phyloP scores from a whole-genome alignment of 2,329 filamentous ascomycete species.

The Fusarium albosuccineum region DNA sequence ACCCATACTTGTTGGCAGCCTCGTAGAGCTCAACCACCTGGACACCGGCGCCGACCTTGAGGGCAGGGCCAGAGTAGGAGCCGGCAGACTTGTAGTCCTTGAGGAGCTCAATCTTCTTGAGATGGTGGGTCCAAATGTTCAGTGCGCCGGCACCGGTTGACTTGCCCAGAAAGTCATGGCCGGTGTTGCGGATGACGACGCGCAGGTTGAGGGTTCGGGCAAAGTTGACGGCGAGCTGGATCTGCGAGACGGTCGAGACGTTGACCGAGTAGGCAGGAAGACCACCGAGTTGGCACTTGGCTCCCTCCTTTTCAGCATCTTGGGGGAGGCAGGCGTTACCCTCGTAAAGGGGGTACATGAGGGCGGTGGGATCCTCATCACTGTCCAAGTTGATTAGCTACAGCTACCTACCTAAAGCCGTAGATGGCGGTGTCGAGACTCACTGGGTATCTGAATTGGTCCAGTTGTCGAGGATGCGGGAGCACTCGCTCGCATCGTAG shows the following conservation, averaged over 20 bases:
- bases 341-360: conserved; percentile 56
- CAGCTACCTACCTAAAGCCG: neutral
- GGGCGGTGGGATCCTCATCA: conserved; percentile 23
- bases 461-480: conserved; percentile 46
- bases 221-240: conserved; percentile 61
- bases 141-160: conserved; percentile 70
- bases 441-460: conserved; percentile 36
- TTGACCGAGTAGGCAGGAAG: conserved; percentile 58
- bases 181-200: conserved; percentile 61
- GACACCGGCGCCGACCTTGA: conserved; percentile 68
- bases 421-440: neutral
- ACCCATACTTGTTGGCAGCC: conserved; percentile 59
- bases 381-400: conserved; percentile 25
- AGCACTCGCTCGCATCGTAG: conserved; percentile 47
- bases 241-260: conserved; percentile 55
- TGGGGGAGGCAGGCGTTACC: conserved; percentile 52
- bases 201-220: conserved; percentile 59
- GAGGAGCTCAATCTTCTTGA: conserved; percentile 56
- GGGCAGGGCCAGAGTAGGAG: conserved; percentile 59
- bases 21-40: conserved; percentile 66
- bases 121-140: conserved; percentile 68
- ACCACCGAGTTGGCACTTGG: conserved; percentile 54
- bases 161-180: conserved; percentile 65
- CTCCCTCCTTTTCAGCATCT: conserved; percentile 36
- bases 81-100: conserved; percentile 40